phyloP scores from a whole-genome alignment of 495 filamentous ascomycete genomes.

The Hypoxylon lienhwacheense region DNA sequence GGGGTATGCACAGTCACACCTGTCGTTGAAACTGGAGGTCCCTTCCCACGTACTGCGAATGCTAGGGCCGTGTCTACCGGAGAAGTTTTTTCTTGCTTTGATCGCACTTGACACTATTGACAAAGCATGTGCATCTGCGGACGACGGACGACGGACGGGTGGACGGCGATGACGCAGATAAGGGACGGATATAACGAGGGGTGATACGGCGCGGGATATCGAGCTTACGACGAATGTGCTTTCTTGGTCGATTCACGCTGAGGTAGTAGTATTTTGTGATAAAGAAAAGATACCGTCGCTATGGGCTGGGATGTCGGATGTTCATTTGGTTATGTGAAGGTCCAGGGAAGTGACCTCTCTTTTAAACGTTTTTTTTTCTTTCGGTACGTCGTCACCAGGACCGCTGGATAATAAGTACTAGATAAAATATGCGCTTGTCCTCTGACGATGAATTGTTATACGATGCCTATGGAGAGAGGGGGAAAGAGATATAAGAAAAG shows the following conservation, averaged over 20 bases:
- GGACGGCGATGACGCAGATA: conserved; percentile 4
- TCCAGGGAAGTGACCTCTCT: not conserved
- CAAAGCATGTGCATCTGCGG: not conserved
- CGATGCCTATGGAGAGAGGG: conserved; percentile 10
- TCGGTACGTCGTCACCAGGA: too few species aligned
- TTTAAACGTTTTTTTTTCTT: conserved; percentile 5
- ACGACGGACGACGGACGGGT: not conserved
- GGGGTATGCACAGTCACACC: too few species aligned
- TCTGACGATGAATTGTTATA: conserved; percentile 22
- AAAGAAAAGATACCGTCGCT: conserved; percentile 16
- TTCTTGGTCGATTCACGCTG: not conserved
- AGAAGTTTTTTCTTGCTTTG: not conserved
- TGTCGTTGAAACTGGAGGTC: too few species aligned
- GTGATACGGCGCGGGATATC: conserved; percentile 1
- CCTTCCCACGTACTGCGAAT: not conserved
- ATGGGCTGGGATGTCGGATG: conserved; percentile 3
- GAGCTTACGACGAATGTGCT: not conserved
- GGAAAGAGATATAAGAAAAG: too few species aligned
- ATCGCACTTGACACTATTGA: not conserved
- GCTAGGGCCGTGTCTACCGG: not conserved
- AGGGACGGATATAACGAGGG: not conserved
- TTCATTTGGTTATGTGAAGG: not conserved
- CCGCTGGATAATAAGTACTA: conserved; percentile 3
- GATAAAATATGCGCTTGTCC: conserved; percentile 7
- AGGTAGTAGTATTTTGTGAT: conserved; percentile 1